Percentiles rank a stretch among this genome's conserved stretches.
These are phyloP conservation scores for Smallanthus sonchifolius DNA, from an alignment of 129 eudicot species.

Conservation along the genomic window DNA sequence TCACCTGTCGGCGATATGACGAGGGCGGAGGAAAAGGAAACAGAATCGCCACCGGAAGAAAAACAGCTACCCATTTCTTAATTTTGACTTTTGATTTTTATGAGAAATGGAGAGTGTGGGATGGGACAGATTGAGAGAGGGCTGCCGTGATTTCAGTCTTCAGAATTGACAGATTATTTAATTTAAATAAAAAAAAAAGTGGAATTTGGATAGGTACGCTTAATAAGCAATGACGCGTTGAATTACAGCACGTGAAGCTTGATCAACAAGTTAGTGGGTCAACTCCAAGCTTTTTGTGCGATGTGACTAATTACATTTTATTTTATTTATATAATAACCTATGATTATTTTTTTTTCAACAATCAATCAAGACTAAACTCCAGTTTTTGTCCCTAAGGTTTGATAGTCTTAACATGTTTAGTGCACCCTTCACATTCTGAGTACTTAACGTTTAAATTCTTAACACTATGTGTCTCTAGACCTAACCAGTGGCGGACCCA, in stretches of 20 bases:
- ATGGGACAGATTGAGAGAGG: neutral
- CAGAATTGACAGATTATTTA: neutral
- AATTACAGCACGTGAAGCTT: neutral
- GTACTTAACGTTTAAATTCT: too few relatives aligned
- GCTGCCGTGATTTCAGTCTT: neutral
- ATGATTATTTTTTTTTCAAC: too few relatives aligned
- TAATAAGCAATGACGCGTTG: conserved; percentile 3
- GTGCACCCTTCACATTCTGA: too few relatives aligned
- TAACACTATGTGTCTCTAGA: too few relatives aligned
- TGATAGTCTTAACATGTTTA: too few relatives aligned
- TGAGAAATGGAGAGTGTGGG: neutral
- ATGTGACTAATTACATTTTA: too few relatives aligned
- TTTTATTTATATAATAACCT: too few relatives aligned
- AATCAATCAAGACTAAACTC: too few relatives aligned
- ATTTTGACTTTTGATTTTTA: neutral
- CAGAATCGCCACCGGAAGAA: conserved; percentile 9
- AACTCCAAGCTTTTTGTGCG: neutral
- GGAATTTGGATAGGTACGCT: neutral
- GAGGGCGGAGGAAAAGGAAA: neutral
- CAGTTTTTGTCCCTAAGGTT: too few relatives aligned
- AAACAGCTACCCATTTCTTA: conserved; percentile 28
- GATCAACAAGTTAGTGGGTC: neutral
- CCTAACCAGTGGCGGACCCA: too few relatives aligned
- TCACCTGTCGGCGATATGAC: conserved; percentile 30
- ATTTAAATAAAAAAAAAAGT: neutral